Base-by-base conservation (phyloP, 2,329 filamentous ascomycete species). In the Aspergillus udagawae region DNA sequence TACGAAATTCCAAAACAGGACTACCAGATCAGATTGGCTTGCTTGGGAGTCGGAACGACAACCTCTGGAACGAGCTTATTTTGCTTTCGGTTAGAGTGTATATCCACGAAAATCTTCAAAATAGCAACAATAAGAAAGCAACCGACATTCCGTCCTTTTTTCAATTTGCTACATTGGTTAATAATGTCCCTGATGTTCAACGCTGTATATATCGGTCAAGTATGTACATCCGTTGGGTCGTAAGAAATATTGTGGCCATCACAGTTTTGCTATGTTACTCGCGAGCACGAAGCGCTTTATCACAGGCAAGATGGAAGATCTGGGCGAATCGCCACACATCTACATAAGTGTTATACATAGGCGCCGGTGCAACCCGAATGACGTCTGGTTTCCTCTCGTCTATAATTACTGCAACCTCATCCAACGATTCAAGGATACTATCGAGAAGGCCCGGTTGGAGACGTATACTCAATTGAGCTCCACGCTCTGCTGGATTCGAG, bases 1-100 rank as follows among this genome's bases (percentile, higher is more conserved):
- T n/a, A 17, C 25, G 6, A 7, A 47, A 28, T 35, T 20, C 28
- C 38, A 9, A 28, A 23, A 59, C 55, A 94, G 90, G 67, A 99
- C 94, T 54, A 97, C 94, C 58, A 87, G 91, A 72, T 96, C 92
- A 64, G 94, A 99, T 75, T 99, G 94, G 94, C 80, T 99, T 67
- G 93, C 93, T 56, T 99, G 94, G 94, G 94, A 99, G 74, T 81
- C 82, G 20, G 86, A 89, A 71, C 83, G 90, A 69, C 81, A 86
- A 63, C 83, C 88, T 17, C 65, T 89, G 61, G 89, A 92, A 71
- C 77, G 81, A 60, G 86, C 87, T 8, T 81, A 87, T 58, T 80
- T 85, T 63, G 86, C 85, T 27, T 79, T 89, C 59, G 66, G 68
- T 57, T 76, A 61, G 71, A 59, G 17, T 49, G 47, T 35, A 38